Conservation (phyloP, 495 filamentous ascomycete species). For the Neurospora discreta region DNA sequence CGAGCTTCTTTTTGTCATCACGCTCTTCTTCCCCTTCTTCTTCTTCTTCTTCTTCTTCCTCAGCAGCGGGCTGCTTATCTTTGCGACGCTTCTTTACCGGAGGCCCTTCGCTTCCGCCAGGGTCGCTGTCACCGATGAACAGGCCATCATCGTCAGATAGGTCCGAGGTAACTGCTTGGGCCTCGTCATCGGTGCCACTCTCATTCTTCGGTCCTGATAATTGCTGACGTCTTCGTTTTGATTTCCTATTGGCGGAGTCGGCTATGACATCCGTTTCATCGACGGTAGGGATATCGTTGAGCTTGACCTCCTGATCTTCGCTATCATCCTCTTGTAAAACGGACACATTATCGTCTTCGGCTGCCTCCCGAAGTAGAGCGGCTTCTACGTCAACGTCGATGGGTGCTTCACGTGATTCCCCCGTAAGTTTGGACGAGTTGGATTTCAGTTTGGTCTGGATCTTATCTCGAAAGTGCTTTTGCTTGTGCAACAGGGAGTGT, state of each 20-base stretch:
- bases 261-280: slow-evolving; percentile 22
- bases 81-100: slow-evolving; percentile 40
- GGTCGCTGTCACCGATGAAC: slow-evolving; percentile 21
- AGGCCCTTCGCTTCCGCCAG: slow-evolving; percentile 11
- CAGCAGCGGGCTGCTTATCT: slow-evolving; percentile 19
- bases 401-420: slow-evolving; percentile 39
- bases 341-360: slow-evolving; percentile 30
- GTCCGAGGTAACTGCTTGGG: slow-evolving; percentile 5
- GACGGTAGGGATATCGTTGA: slow-evolving; percentile 34
- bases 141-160: slow-evolving; percentile 17
- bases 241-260: slow-evolving; percentile 20
- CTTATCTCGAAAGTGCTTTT: slow-evolving; percentile 56
- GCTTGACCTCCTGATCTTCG: slow-evolving; percentile 26
- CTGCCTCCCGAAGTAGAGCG: slow-evolving; percentile 19
- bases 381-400: slow-evolving; percentile 34
- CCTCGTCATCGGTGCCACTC: slow-evolving; percentile 17
- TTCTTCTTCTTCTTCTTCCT: slow-evolving; percentile 22
- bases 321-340: slow-evolving; percentile 26
- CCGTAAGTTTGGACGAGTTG: slow-evolving; percentile 47
- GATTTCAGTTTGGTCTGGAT: slow-evolving; percentile 41
- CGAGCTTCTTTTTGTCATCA: slow-evolving; percentile 85
- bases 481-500: slow-evolving; percentile 77
- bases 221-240: slow-evolving; percentile 15
- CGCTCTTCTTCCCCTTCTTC: slow-evolving; percentile 26
- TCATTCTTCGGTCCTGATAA: slow-evolving; percentile 12